Base-by-base conservation (phyloP, 441 rosid genomes). In the Mallotus repandus region DNA sequence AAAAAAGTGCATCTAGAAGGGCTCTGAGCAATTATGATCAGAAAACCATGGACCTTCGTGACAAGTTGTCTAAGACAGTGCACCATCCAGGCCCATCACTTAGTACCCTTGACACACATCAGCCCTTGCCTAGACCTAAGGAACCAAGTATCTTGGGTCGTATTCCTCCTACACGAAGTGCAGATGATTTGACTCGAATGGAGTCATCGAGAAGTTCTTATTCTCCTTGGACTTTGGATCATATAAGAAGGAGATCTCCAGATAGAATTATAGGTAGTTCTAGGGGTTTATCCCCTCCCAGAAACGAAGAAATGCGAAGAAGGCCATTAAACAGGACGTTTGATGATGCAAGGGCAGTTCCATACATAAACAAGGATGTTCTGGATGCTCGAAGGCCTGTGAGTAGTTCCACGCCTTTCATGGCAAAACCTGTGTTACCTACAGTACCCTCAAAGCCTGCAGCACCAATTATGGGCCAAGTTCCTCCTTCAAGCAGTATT, bases 191-290 rank as follows among this genome's bases (percentile, higher is more conserved):
- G 25, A 83, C 86, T 45, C 82, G 58, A 62, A 74, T 82, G 76
- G 81, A 84, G 60, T 71, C 89, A 5, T 76, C 91, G 46, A 81
- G 89, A 80, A 80, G 63, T 78, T 83, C 88, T 45, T 81, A 79
- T 85, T 74, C 96, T 75, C 74, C 92, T 72, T 91, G 94, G 96
- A 79, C 85, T 75, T 75, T 87, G 79, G 93, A 94, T 73, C 88
- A 89, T 75, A 77, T 86, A 72, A 83, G 91, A 66, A 78, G 74
- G 64, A 85, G 93, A 78, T 91, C 96, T 62, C 94, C 97, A 2
- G 92, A 86, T 76, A 85, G 86, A 79, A 73, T 71, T 70, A 32
- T 78, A 59, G 73, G 86, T 69, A 60, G 81, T 72, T 88, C 96
- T 72, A 85, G 89, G 86, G 96, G 82, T 41, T 66, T 84, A 45